These are phyloP conservation scores for Vararia minispora DNA, from an alignment of 768 basidiomycete species.

Conservation along the genomic window DNA sequence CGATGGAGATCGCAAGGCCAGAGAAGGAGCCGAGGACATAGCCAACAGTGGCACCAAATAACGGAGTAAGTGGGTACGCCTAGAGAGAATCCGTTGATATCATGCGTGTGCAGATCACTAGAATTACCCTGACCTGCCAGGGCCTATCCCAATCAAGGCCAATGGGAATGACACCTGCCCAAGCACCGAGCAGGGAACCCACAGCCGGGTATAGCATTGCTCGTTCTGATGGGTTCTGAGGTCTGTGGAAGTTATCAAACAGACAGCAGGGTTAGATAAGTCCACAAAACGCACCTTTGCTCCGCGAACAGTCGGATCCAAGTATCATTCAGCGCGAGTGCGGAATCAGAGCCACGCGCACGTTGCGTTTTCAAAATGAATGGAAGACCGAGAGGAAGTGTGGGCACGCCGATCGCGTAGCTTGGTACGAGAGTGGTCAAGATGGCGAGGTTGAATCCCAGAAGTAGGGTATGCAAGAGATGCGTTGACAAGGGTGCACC, in stretches of 20 bases:
- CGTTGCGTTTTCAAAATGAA: neutral
- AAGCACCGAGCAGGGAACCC: conserved; percentile 63
- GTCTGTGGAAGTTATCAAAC: conserved; percentile 21
- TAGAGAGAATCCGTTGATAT: conserved; percentile 20
- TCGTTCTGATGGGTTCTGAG: conserved; percentile 59
- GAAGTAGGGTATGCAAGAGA: conserved; percentile 47
- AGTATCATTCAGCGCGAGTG: conserved; percentile 45
- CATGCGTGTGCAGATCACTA: conserved; percentile 1
- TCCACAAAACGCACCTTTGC: conserved; percentile 47
- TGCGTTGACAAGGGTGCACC: conserved; percentile 65
- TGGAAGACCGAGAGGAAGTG: conserved; percentile 24
- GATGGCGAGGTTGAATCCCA: conserved; percentile 58
- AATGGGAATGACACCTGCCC: conserved; percentile 75
- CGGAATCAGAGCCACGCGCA: conserved; percentile 23
- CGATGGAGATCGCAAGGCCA: conserved; percentile 35
- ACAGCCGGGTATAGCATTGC: conserved; percentile 70
- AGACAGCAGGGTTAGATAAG: neutral
- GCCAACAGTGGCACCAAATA: conserved; percentile 60
- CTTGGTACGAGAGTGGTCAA: conserved; percentile 57
- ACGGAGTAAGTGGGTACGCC: conserved; percentile 78
- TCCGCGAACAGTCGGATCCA: conserved; percentile 80
- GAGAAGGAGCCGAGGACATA: conserved; percentile 49
- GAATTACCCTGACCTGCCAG: conserved; percentile 63
- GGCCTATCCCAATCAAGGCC: conserved; percentile 96
- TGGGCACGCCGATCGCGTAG: conserved; percentile 58